Evolutionary conservation across 1,284 basidiomycete species (phyloP), one percentile per base, ranked within the genome.

Genomic region (Irpex rosettiformis): DNA sequence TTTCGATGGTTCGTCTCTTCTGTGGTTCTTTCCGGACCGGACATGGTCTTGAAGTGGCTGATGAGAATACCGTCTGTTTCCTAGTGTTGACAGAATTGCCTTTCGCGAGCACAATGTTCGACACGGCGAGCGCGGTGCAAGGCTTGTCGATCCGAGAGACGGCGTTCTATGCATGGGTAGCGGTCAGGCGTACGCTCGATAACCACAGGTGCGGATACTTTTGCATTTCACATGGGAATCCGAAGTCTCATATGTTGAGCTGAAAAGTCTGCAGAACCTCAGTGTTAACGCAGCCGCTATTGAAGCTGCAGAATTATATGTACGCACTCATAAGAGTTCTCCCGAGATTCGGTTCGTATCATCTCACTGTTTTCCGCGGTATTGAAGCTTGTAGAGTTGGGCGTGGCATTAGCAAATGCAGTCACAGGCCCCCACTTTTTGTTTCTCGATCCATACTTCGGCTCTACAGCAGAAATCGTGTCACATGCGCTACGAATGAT

Each of bases 361-460:
- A 18, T n/a, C 48, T 58, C 55, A 55, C 45, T 52, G 30, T 49
- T 4, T 55, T 49, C 40, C 40, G 45, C 21, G 43, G 43, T 45
- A 22, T 7, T 45, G 8, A 59, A 87, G 84, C 65, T 84, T 45
- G 75, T 82, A 54, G 79, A 84, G 64, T 64, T 85, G 22, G 81
- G 80, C 24, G 66, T 69, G 2, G 72, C 73, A 3, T 65, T 82
- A 55, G 65, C 78, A 54, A 76, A 78, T 58, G 68, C 74, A 24
- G 72, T 74, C 28, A 61, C 72, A 2, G 83, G 81, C 0, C 74
- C 75, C 1, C 79, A 85, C 61, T 72, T 81, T 48, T 78, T 82
- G 24, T 81, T 80, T 58, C 67, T 86, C 48, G 81, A 85, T 65
- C 75, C 81, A 6, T 72, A 76, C 47, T 69, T 76, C 55, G 63